Conservation (phyloP, 768 basidiomycete species). For the Crassisporium funariophilum region DNA sequence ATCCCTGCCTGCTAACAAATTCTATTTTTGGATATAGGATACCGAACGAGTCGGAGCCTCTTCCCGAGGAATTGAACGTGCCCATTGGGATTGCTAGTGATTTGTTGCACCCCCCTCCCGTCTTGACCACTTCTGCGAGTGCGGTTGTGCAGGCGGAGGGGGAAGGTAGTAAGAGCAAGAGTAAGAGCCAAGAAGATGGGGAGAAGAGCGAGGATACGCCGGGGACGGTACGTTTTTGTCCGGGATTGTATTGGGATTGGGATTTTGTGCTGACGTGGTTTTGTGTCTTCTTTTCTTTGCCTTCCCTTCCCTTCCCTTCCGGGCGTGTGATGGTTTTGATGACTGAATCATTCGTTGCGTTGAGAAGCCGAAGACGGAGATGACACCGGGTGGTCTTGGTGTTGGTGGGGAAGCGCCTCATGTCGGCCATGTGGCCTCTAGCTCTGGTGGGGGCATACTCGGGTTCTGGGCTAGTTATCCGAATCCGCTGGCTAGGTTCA, state of each 20-base stretch:
- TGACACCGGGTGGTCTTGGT: not conserved
- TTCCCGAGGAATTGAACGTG: slow-evolving; percentile 61
- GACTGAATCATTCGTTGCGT: not conserved
- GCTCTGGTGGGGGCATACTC: slow-evolving; percentile 45
- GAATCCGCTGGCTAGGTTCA: slow-evolving; percentile 57
- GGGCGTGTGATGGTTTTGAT: not conserved
- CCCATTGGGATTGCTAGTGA: slow-evolving; percentile 64
- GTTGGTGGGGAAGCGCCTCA: slow-evolving; percentile 12
- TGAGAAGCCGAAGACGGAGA: slow-evolving; percentile 11
- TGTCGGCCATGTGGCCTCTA: slow-evolving; percentile 15
- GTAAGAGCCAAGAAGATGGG: slow-evolving; percentile 16
- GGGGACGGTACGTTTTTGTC: slow-evolving; percentile 30
- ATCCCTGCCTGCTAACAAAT: slow-evolving; percentile 3
- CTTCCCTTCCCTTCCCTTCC: slow-evolving; percentile 7
- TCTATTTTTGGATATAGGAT: slow-evolving; percentile 41
- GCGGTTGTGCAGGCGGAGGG: slow-evolving; percentile 6
- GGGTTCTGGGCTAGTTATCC: slow-evolving; percentile 65
- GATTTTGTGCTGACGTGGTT: slow-evolving; percentile 12
- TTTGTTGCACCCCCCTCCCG: slow-evolving; percentile 47
- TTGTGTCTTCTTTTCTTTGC: slow-evolving; percentile 10
- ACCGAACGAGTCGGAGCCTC: slow-evolving; percentile 54
- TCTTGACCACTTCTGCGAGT: slow-evolving; percentile 3
- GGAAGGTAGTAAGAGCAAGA: slow-evolving; percentile 20
- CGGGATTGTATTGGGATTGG: not conserved
- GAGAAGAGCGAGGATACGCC: slow-evolving; percentile 29